phyloP scores from a whole-genome alignment of 768 basidiomycete species.

The Leucosporidium creatinivorum region DNA sequence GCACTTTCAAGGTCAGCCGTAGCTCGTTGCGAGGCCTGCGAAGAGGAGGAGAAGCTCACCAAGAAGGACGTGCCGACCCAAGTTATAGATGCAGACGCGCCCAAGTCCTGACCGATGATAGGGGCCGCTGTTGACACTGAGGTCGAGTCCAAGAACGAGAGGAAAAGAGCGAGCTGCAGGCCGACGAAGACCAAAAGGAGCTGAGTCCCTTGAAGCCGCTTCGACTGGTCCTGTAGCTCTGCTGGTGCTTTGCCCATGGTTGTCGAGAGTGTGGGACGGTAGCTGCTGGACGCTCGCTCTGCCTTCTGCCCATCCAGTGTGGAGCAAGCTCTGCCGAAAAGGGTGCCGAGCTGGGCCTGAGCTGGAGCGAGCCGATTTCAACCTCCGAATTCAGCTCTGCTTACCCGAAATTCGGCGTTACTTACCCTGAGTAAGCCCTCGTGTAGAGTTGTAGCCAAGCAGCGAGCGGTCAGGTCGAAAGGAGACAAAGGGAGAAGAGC shows the following conservation, averaged over 20 bases:
- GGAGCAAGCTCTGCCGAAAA: no score
- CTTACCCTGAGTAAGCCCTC: no score
- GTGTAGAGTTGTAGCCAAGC: no score
- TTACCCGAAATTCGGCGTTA: no score
- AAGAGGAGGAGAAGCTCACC: slow-evolving; percentile 1
- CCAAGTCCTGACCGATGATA: slow-evolving; percentile 36
- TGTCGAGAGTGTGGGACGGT: not conserved
- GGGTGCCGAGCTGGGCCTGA: no score
- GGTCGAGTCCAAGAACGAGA: slow-evolving; percentile 38
- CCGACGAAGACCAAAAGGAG: slow-evolving; percentile 37
- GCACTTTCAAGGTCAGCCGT: not conserved
- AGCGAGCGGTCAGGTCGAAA: no score
- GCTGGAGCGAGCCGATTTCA: no score
- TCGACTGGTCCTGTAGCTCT: slow-evolving; percentile 3
- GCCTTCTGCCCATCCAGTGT: no score
- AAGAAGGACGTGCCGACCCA: slow-evolving; percentile 41
- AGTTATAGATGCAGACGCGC: slow-evolving; percentile 35
- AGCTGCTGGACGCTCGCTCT: no score
- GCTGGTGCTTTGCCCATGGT: not conserved
- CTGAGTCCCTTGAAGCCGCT: not conserved
- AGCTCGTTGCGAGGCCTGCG: slow-evolving; percentile 14
- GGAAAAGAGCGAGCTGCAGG: slow-evolving; percentile 38
- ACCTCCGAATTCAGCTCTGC: no score
- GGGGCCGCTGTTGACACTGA: slow-evolving; percentile 38
- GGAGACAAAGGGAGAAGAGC: no score